Percentiles rank a stretch among this genome's conserved stretches.
phyloP scores from a whole-genome alignment of 1,139 yeast genomes.

The Scheffersomyces cryptocercus region DNA sequence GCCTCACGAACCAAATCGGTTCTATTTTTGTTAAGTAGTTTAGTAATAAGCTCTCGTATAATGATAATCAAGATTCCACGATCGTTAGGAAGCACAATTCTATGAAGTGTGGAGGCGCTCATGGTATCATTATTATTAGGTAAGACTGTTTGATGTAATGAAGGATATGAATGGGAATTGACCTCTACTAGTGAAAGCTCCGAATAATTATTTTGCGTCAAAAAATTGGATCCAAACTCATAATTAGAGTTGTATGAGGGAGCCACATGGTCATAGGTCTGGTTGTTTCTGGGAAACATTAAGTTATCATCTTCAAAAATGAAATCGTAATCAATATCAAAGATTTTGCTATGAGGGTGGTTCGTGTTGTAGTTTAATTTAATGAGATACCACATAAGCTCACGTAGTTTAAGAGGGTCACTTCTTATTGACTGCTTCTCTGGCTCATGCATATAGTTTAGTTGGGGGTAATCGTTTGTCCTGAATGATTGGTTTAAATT shows the following conservation, averaged over 20 bases:
- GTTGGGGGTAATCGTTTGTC: conserved; percentile 25
- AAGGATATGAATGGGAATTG: too few relatives aligned
- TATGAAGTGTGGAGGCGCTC: conserved; percentile 3
- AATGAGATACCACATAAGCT: conserved; percentile 33
- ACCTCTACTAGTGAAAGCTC: too few relatives aligned
- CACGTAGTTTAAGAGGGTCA: conserved; percentile 33
- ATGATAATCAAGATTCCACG: conserved; percentile 21
- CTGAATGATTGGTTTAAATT: conserved; percentile 26
- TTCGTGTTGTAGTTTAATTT: conserved; percentile 23
- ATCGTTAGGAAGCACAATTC: conserved; percentile 26
- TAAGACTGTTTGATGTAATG: too few relatives aligned
- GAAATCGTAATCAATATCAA: conserved; percentile 16
- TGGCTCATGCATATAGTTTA: conserved; percentile 5
- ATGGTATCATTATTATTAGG: too few relatives aligned
- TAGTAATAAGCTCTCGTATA: conserved; percentile 21
- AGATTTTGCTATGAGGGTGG: conserved; percentile 18
- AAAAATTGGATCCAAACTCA: too few relatives aligned
- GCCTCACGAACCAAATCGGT: conserved; percentile 11
- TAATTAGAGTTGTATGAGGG: too few relatives aligned
- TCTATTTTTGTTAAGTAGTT: conserved; percentile 19
- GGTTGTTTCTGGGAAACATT: conserved; percentile 3
- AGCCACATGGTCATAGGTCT: too few relatives aligned
- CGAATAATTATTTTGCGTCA: too few relatives aligned
- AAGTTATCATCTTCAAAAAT: conserved; percentile 10
- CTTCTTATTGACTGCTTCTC: conserved; percentile 6